Conservation (phyloP, 2,329 filamentous ascomycete species). For the Epichloe sibirici region DNA sequence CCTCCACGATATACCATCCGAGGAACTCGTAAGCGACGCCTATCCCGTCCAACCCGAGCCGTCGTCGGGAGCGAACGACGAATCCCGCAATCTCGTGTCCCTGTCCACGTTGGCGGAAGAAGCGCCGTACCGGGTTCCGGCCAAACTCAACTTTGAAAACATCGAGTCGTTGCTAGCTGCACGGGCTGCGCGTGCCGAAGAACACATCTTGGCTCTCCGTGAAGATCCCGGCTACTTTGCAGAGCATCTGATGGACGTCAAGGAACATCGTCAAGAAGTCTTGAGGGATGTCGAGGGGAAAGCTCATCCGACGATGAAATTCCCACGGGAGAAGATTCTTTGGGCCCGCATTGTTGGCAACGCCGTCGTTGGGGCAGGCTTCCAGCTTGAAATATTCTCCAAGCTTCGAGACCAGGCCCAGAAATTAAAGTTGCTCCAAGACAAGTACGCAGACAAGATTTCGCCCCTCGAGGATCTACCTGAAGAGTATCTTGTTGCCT, state of each 20-base stretch:
- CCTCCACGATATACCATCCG: slow-evolving; percentile 35
- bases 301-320: slow-evolving; percentile 14
- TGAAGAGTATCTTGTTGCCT: slow-evolving; percentile 19
- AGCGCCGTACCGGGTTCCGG: slow-evolving; percentile 39
- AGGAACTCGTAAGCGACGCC: slow-evolving; percentile 15
- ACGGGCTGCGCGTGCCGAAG: slow-evolving; percentile 29
- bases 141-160: slow-evolving; percentile 30
- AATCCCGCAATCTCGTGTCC: slow-evolving; percentile 22
- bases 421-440: slow-evolving; percentile 17
- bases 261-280: slow-evolving; percentile 34
- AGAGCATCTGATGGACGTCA: slow-evolving; percentile 26
- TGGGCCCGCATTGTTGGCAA: slow-evolving; percentile 27
- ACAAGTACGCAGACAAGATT: slow-evolving; percentile 20
- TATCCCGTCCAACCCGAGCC: slow-evolving; percentile 28
- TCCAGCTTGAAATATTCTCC: slow-evolving; percentile 25
- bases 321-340: slow-evolving; percentile 13
- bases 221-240: slow-evolving; percentile 48
- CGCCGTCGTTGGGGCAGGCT: slow-evolving; percentile 20
- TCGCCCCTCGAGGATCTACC: slow-evolving; percentile 18
- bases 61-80: slow-evolving; percentile 14
- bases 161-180: slow-evolving; percentile 33
- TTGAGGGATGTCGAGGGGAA: slow-evolving; percentile 26
- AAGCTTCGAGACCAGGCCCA: slow-evolving; percentile 22
- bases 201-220: slow-evolving; percentile 41
- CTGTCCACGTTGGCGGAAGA: slow-evolving; percentile 31